These are phyloP conservation scores for Phialophora tarda DNA, from an alignment of 2,329 filamentous ascomycete species.

Conservation along the genomic window DNA sequence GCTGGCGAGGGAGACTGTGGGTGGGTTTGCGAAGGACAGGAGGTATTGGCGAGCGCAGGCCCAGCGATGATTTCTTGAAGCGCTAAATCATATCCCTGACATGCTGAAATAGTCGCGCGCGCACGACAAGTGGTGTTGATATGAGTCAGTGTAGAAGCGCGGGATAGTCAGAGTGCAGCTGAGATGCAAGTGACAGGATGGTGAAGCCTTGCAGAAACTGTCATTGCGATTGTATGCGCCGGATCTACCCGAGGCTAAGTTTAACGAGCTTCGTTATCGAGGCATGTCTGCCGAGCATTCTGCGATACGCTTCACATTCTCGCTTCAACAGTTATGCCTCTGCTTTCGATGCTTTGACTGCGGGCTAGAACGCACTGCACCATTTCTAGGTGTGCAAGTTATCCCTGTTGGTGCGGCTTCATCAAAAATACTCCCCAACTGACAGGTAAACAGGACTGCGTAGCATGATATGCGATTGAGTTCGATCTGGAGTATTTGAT, in stretches of 20 bases:
- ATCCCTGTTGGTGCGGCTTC: background rate
- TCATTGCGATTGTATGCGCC: background rate
- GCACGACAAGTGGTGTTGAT: background rate
- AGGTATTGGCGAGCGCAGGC: background rate
- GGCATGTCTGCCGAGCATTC: background rate
- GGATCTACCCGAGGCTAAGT: slow-evolving; percentile 6
- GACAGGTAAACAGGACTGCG: background rate
- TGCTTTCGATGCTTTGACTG: background rate
- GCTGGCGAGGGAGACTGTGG: background rate
- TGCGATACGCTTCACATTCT: background rate
- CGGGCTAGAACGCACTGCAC: background rate
- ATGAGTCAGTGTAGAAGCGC: background rate
- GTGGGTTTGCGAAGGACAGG: background rate
- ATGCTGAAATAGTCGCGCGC: background rate
- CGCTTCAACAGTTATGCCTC: background rate
- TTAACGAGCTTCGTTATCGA: background rate
- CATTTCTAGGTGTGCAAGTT: background rate
- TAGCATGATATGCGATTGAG: background rate
- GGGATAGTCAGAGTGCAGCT: background rate
- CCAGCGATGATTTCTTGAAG: background rate
- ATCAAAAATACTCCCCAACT: background rate
- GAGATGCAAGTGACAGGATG: background rate
- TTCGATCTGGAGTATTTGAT: background rate
- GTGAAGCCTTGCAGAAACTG: background rate
- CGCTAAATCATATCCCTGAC: background rate